Conservation (phyloP, 768 basidiomycete genomes). For the Tylopilus subfusipes region DNA sequence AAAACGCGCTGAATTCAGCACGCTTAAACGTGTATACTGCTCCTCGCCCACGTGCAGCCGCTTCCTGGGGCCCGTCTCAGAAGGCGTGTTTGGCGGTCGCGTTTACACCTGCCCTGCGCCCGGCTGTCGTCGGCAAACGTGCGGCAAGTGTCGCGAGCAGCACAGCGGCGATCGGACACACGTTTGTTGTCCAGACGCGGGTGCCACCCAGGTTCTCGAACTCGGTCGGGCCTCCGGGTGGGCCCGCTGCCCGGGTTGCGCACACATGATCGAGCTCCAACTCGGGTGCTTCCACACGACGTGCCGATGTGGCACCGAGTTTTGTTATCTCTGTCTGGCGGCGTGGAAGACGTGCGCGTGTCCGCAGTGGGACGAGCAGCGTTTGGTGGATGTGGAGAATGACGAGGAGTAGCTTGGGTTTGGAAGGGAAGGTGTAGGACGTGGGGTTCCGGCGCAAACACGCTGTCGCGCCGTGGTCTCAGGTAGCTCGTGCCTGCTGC, state of each 20-base stretch:
- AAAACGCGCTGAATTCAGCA: constrained; percentile 31
- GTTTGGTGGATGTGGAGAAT: constrained; percentile 10
- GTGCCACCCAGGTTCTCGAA: constrained; percentile 25
- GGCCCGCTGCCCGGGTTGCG: constrained; percentile 40
- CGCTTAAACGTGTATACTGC: constrained; percentile 21
- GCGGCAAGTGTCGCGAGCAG: constrained; percentile 24
- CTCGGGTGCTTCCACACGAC: constrained; percentile 40
- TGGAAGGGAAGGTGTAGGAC: not conserved
- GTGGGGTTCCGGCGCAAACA: not conserved
- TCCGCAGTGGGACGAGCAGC: constrained; percentile 61
- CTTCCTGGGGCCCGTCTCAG: not conserved
- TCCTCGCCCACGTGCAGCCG: not conserved
- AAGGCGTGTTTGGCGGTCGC: constrained; percentile 18
- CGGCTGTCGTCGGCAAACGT: constrained; percentile 21
- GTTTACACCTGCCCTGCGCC: constrained; percentile 1
- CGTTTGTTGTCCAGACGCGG: constrained; percentile 24
- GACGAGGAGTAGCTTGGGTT: not conserved
- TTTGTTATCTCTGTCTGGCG: constrained; percentile 47
- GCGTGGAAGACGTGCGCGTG: constrained; percentile 65
- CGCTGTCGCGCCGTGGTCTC: not conserved
- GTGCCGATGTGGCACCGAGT: constrained; percentile 37
- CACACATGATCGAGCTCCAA: constrained; percentile 36
- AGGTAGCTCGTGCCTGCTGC: not conserved
- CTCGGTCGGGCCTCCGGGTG: constrained; percentile 29
- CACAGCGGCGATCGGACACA: constrained; percentile 26